These are phyloP conservation scores for Macadamia tetraphylla DNA, from an alignment of 164 flowering plant species.

Conservation along the genomic window DNA sequence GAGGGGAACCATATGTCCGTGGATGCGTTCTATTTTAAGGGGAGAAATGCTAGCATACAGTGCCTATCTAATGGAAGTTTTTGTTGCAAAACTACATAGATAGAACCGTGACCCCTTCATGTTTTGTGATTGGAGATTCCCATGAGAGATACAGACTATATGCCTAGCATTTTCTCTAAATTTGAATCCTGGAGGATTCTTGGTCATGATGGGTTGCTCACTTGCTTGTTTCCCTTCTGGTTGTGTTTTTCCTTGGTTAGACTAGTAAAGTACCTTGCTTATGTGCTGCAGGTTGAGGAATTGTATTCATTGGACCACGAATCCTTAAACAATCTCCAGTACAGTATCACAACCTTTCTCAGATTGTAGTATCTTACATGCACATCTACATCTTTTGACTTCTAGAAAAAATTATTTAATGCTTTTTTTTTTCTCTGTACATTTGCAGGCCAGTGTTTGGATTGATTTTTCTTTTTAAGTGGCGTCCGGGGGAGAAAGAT, in stretches of 20 bases:
- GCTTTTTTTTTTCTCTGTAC: neutral
- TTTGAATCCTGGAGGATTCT: neutral
- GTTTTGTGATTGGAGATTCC: too few species aligned
- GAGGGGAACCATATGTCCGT: neutral
- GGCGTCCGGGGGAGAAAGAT: constrained; percentile 97
- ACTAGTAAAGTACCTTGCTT: neutral
- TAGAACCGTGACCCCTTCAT: too few species aligned
- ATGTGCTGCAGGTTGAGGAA: constrained; percentile 80
- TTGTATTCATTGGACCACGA: constrained; percentile 90
- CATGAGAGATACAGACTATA: too few species aligned
- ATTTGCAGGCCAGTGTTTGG: constrained; percentile 87
- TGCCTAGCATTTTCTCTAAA: too few species aligned
- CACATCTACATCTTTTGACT: too few species aligned
- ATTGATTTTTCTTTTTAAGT: constrained; percentile 93
- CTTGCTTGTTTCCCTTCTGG: neutral
- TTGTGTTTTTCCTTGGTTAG: neutral
- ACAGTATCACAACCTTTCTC: constrained; percentile 2
- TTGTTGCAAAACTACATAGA: too few species aligned
- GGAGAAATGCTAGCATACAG: too few species aligned
- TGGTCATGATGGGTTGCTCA: neutral
- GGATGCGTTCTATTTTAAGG: neutral
- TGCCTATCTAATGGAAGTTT: too few species aligned
- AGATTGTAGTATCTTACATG: neutral
- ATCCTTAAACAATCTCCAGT: constrained; percentile 78
- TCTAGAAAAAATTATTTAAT: neutral